phyloP scores from a whole-genome alignment of 139 green algal genomes.

The Bryopsis sp. region DNA sequence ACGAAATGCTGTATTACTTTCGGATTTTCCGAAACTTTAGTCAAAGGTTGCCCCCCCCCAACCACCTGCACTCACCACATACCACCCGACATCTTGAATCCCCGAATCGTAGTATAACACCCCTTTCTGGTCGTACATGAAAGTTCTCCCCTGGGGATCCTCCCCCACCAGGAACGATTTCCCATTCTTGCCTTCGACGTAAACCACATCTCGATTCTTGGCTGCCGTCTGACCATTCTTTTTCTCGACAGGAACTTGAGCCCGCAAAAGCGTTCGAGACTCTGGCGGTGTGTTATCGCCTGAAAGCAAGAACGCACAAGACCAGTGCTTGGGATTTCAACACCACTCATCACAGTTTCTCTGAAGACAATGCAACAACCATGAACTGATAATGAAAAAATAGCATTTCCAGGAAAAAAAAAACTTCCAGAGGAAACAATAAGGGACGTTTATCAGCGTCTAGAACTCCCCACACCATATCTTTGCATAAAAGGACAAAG shows the following conservation, averaged over 20 bases:
- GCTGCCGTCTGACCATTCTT: not conserved
- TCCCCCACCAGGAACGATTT: not conserved
- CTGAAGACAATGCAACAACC: not conserved
- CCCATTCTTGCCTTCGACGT: not conserved
- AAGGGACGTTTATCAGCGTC: too few species aligned
- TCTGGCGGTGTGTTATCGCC: not conserved
- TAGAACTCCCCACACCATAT: too few species aligned
- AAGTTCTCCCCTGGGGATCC: not conserved
- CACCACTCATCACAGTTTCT: constrained; percentile 10
- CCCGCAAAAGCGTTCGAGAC: too few species aligned
- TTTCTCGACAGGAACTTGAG: not conserved
- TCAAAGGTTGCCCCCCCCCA: too few species aligned
- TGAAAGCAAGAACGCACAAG: too few species aligned
- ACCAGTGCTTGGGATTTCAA: too few species aligned
- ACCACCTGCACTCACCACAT: not conserved
- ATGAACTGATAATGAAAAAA: not conserved
- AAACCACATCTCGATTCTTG: not conserved
- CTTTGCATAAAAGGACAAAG: too few species aligned
- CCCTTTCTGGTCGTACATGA: not conserved
- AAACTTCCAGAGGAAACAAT: too few species aligned
- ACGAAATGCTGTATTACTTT: too few species aligned
- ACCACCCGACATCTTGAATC: constrained; percentile 2
- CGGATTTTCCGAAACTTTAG: too few species aligned
- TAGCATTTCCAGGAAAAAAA: not conserved
- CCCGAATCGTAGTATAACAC: constrained; percentile 5